Base-by-base conservation (phyloP, 768 basidiomycete genomes). In the Mycena polygramma region DNA sequence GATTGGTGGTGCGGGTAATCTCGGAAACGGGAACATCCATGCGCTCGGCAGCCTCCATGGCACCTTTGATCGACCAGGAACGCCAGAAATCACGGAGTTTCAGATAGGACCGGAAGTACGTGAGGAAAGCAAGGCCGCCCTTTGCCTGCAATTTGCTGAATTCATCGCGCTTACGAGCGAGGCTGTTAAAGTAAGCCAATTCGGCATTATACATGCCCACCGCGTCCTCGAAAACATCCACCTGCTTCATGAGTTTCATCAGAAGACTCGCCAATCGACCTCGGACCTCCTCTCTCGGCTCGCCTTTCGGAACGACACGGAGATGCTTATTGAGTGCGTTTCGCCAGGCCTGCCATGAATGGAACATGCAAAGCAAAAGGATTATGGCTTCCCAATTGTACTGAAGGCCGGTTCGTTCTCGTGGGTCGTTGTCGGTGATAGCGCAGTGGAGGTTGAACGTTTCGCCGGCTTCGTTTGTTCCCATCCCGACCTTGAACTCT, bases 331-430 rank as follows among this genome's bases (percentile, higher is more conserved):
- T 77, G n/a, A 80, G 73, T 8, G 66, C 69, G 61, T 80, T 81
- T 20, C 73, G 63, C 82, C 80, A 82, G 26, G 76, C 75, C 52
- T 82, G 81, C 73, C 78, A 78, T 36, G 76, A 63, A 72, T 83
- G 81, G 63, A 83, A 82, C 36, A 77, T 77, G 73, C 82, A 83
- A 2, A 83, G 74, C 3, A 83, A 35, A 17, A 82, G 81, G 15
- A 67, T 39, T 55, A 81, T 65, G 71, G 26, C 30, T 30, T 17
- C 63, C 43, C 9, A 81, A 74, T 20, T 74, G 7, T 13, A 13
- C 13, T 39, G 39, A 39, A 39, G 13, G 39, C 39, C 79, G 37
- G 35, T 37, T 2, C 75, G 73, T 59, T 81, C 79, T 6, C 75
- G 63, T 4, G 74, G 54, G 64, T 82, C 78, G 48, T 77, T 81